Percentiles rank a stretch among this genome's conserved stretches.
Conservation (phyloP, 768 basidiomycete species). For the Suillus bovinus region DNA sequence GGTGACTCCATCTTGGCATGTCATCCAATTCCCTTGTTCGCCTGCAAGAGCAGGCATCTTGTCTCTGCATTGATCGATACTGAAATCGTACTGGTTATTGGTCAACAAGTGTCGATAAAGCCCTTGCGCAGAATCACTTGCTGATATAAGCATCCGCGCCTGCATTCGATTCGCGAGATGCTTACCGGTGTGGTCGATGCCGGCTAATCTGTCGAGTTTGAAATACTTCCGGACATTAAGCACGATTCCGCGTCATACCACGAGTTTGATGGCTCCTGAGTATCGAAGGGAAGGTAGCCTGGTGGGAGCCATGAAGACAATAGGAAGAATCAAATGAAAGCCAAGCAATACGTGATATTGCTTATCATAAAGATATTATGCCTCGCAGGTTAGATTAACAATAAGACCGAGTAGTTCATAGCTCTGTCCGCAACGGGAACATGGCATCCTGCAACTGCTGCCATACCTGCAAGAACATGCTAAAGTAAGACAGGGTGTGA, state of each 20-base stretch:
- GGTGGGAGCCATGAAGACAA: background rate
- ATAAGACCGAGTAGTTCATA: slow-evolving; percentile 17
- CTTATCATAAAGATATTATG: background rate
- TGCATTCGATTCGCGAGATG: background rate
- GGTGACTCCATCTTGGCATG: background rate
- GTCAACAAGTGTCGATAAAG: background rate
- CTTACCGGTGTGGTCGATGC: slow-evolving; percentile 41
- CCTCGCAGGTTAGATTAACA: background rate
- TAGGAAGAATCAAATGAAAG: background rate
- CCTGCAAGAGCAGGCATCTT: background rate
- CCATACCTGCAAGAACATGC: slow-evolving; percentile 23
- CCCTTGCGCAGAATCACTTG: background rate
- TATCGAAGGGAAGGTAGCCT: slow-evolving; percentile 41
- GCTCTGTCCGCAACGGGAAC: slow-evolving; percentile 25
- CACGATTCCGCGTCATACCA: slow-evolving; percentile 30
- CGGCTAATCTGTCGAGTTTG: slow-evolving; percentile 47
- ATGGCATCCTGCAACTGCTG: slow-evolving; percentile 18
- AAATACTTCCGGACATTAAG: slow-evolving; percentile 32
- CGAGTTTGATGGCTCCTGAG: slow-evolving; percentile 46
- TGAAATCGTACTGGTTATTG: background rate
- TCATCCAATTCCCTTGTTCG: background rate
- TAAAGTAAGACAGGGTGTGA: slow-evolving; percentile 22
- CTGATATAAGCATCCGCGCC: background rate
- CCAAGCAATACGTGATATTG: background rate
- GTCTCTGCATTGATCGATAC: background rate